These are phyloP conservation scores for Sugiyamaella boreocaroliniensis DNA, from an alignment of 805 yeast species.

Conservation along the genomic window DNA sequence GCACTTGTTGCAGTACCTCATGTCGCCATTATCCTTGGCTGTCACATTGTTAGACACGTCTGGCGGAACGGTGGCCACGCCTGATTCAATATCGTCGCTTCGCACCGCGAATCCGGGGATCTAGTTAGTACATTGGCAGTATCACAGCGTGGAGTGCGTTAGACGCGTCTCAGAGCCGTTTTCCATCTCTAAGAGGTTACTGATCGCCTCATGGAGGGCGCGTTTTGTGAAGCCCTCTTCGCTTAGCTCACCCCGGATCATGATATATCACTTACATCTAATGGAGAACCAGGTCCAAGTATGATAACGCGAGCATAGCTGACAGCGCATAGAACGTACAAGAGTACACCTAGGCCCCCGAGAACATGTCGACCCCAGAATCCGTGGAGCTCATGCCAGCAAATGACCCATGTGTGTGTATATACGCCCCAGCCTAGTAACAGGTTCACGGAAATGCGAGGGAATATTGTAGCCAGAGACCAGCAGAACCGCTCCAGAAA, in stretches of 20 bases:
- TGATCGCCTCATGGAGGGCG: background rate
- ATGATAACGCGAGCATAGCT: constrained; percentile 25
- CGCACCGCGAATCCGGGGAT: constrained; percentile 11
- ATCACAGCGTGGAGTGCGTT: too few relatives aligned
- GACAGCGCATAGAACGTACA: constrained; percentile 20
- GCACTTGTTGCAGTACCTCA: constrained; percentile 37
- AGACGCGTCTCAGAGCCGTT: too few relatives aligned
- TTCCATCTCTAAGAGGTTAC: background rate
- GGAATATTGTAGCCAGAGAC: constrained; percentile 24
- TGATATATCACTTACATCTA: constrained; percentile 17
- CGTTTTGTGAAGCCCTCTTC: too few relatives aligned
- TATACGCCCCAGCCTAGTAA: constrained; percentile 30
- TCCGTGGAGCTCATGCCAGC: constrained; percentile 11
- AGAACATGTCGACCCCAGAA: constrained; percentile 6
- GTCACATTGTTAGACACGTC: constrained; percentile 26
- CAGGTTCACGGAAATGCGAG: constrained; percentile 27
- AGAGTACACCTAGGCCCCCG: constrained; percentile 15
- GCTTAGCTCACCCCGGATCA: too few relatives aligned
- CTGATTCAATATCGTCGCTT: constrained; percentile 23
- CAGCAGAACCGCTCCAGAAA: constrained; percentile 19
- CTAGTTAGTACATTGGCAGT: constrained; percentile 1
- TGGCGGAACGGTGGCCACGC: constrained; percentile 23
- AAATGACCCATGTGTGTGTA: constrained; percentile 20
- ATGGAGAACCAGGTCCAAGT: constrained; percentile 32
- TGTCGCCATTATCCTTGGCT: constrained; percentile 37